Evolutionary conservation across 192 early-diverging fungal genomes (phyloP), one percentile per base, ranked within the genome.

Genomic region (Coemansia sp.): DNA sequence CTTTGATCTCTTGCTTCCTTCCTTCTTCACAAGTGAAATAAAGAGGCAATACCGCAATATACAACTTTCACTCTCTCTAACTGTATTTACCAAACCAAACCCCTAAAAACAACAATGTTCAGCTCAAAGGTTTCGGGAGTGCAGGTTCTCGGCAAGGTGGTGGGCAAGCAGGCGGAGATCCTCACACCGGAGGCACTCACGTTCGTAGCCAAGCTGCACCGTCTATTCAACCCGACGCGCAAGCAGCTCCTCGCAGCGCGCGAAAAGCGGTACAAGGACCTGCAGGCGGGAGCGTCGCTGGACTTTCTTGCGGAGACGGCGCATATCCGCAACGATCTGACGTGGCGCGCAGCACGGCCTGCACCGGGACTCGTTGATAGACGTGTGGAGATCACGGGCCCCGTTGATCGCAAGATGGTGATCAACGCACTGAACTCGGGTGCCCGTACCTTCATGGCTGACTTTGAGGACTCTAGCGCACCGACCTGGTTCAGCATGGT

Each of bases 361-460:
- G 95, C 94, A 12, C 96, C 94, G 5, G 95, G 95, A 4, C 82
- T 98, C 41, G 82, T 88, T 22, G 95, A 97, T 78, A 89, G 96
- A 51, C 90, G 95, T 60, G 95, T 98, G 62, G 96, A 98, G 83
- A 98, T 98, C 82, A 98, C 95, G 47, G 95, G 96, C 22, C 96
- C 96, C 8, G 95, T 96, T 49, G 95, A 96, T 85, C 90, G 96
- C 76, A 98, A 98, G 84, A 98, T 98, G 97, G 95, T 98, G 74
- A 98, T 98, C 85, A 98, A 98, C 70, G 97, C 97, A 48, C 88
- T 98, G 72, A 98, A 97, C 86, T 92, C 93, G 26, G 95, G 92
- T 5, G 92, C 97, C 39, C 83, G 85, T 64, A 97, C 95, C 40
- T 98, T 93, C 81, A 98, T 98, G 97, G 97, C 97, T 40, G 97